phyloP scores from a whole-genome alignment of 345 rosid genomes.

The Hibiscus mutabilis region DNA sequence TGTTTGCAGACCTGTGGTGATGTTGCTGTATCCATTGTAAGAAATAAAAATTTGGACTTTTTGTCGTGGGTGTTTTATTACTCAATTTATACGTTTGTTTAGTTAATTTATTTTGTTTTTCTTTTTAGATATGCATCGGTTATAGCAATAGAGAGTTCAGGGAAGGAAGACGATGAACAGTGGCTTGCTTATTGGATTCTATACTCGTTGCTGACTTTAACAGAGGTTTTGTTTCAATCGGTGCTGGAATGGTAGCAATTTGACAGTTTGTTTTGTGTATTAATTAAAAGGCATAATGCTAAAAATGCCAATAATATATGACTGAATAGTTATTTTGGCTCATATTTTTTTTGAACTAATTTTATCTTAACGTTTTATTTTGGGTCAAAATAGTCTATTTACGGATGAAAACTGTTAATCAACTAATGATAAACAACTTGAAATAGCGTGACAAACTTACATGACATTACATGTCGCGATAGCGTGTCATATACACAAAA shows the following conservation, averaged over 20 bases:
- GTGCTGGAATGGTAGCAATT: slow-evolving; percentile 43
- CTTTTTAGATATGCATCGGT: slow-evolving; percentile 62
- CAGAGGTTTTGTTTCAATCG: slow-evolving; percentile 65
- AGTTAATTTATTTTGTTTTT: background rate
- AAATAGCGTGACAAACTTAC: too few species aligned
- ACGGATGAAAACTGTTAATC: too few species aligned
- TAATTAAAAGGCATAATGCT: too few species aligned
- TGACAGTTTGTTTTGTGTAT: slow-evolving; percentile 6
- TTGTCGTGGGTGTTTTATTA: background rate
- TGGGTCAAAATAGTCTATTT: too few species aligned
- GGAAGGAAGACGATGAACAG: slow-evolving; percentile 66
- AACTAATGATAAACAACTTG: too few species aligned
- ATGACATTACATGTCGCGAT: too few species aligned
- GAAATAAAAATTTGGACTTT: slow-evolving; percentile 2
- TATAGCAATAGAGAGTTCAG: slow-evolving; percentile 61
- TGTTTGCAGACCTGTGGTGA: slow-evolving; percentile 52
- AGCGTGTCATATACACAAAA: too few species aligned
- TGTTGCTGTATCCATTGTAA: slow-evolving; percentile 80
- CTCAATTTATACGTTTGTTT: background rate
- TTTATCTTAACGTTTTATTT: too few species aligned
- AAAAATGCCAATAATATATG: too few species aligned
- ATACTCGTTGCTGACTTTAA: slow-evolving; percentile 67
- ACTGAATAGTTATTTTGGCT: too few species aligned
- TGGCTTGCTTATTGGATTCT: slow-evolving; percentile 97
- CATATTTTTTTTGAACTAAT: too few species aligned